Evolutionary conservation across 2,329 filamentous ascomycete genomes (phyloP).

Genomic region (Sodiomyces alkalinus): DNA sequence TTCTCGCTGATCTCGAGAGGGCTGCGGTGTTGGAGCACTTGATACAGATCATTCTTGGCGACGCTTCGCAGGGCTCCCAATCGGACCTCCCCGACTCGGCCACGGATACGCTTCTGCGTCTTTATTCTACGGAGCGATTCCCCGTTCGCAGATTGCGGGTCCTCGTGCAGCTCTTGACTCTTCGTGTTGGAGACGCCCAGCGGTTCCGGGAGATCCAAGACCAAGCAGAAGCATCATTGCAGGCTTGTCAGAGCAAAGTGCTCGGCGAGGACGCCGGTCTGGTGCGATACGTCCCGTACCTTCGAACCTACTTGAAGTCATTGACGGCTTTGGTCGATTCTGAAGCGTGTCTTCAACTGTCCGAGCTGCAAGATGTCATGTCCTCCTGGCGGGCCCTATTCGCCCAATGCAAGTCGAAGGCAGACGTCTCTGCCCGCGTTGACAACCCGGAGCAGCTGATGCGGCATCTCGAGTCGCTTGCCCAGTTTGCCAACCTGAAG

Average conservation of each 20-base stretch:
- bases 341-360: conserved; percentile 14
- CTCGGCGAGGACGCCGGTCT: conserved; percentile 30
- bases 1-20: conserved; percentile 34
- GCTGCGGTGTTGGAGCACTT: conserved; percentile 46
- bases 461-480: conserved; percentile 32
- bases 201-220: conserved; percentile 21
- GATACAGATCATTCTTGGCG: conserved; percentile 31
- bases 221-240: conserved; percentile 22
- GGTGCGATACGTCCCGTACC: conserved; percentile 29
- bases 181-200: conserved; percentile 29
- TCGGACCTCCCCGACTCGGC: conserved; percentile 25
- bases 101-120: conserved; percentile 30
- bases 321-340: conserved; percentile 25
- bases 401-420: conserved; percentile 19
- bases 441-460: conserved; percentile 35
- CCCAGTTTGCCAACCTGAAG: conserved; percentile 34
- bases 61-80: conserved; percentile 14
- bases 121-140: conserved; percentile 32
- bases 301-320: conserved; percentile 29
- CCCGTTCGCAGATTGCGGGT: conserved; percentile 38
- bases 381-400: conserved; percentile 28
- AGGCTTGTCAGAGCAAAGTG: conserved; percentile 18
- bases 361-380: conserved; percentile 21
- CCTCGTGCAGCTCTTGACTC: conserved; percentile 30
- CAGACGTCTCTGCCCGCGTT: conserved; percentile 26